Evolutionary conservation across 805 yeast genomes (phyloP), one percentile per base, ranked within the genome.

Genomic region (Saturnispora quitensis): DNA sequence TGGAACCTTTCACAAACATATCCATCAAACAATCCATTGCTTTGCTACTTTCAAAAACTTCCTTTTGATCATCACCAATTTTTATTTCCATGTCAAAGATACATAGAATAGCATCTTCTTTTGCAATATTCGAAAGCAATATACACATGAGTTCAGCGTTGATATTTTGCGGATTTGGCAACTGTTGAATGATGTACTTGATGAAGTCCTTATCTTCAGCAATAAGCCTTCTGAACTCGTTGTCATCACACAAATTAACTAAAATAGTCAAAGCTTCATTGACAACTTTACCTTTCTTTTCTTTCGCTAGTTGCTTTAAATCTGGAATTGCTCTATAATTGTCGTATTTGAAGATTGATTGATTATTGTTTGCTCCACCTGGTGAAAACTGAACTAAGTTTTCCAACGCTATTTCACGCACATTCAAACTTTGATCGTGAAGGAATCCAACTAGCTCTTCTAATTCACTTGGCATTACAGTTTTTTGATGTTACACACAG

Each of bases 131-230:
- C 27, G 96, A 81, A 58, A 93, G 74, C 53, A 93, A 71, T 56
- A 93, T 90, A 62, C 90, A 80, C 76, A 81, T 83, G 56, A 89
- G 75, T 59, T 89, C 97, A 5, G 95, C 86, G 64, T 82, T 81
- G 27, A 76, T 63, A 62, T 88, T 85, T 6, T 73, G 71, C 36
- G 80, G 66, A 52, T 76, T 79, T 55, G 80, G 67, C 38, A 84
- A 75, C 50, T 75, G 71, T 50, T 71, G 67, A 15, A 77, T 66
- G 49, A 86, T 61, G 60, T 61, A 77, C 56, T 68, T 71, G 55
- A 75, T 54, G 63, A 82, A 88, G 8, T 71, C 71, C 15, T 68
- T 71, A 64, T 91, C 96, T 27, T 77, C 73, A 5, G 81, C 86
- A 22, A 91, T 75, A 53, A 82, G 60, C 44, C 74, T 74, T 60